Evolutionary conservation across 2,329 filamentous ascomycete genomes (phyloP).

Genomic region (Chrysosporium queenslandicum): DNA sequence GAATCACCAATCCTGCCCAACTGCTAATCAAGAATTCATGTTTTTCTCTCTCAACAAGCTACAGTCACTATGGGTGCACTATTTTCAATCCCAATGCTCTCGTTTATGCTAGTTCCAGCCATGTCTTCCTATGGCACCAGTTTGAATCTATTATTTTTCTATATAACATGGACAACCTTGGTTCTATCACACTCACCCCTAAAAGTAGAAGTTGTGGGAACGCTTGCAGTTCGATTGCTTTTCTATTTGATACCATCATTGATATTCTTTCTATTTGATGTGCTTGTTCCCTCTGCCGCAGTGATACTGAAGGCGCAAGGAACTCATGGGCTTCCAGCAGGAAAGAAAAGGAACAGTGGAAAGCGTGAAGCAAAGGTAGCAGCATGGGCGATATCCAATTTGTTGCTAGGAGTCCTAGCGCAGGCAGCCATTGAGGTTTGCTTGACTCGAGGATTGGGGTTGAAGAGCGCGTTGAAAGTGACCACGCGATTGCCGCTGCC

Average conservation of each 20-base stretch:
- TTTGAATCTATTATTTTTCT: constrained; percentile 79
- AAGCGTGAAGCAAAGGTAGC: constrained; percentile 42
- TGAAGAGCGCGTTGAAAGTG: constrained; percentile 48
- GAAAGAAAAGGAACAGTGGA: constrained; percentile 32
- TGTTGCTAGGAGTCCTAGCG: constrained; percentile 43
- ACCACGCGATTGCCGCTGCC: constrained; percentile 53
- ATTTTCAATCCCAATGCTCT: constrained; percentile 61
- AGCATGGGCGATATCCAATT: constrained; percentile 47
- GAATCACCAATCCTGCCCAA: too few relatives aligned
- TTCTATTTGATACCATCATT: constrained; percentile 66
- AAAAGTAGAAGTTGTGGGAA: constrained; percentile 63
- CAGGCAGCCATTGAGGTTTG: constrained; percentile 48
- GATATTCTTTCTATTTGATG: constrained; percentile 63
- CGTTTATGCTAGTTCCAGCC: constrained; percentile 53
- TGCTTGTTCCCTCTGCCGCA: constrained; percentile 57
- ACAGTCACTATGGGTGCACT: constrained; percentile 49
- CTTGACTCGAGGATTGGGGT: constrained; percentile 44
- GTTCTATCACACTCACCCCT: constrained; percentile 66
- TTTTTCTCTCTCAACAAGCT: too few relatives aligned
- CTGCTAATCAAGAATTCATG: background rate
- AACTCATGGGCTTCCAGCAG: constrained; percentile 39
- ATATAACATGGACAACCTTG: constrained; percentile 79
- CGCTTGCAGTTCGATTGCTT: constrained; percentile 54
- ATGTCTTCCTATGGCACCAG: constrained; percentile 64
- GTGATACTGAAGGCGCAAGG: constrained; percentile 60